Evolutionary conservation across 257 asterid species (phyloP).

Genomic region (Solanum dulcamara): DNA sequence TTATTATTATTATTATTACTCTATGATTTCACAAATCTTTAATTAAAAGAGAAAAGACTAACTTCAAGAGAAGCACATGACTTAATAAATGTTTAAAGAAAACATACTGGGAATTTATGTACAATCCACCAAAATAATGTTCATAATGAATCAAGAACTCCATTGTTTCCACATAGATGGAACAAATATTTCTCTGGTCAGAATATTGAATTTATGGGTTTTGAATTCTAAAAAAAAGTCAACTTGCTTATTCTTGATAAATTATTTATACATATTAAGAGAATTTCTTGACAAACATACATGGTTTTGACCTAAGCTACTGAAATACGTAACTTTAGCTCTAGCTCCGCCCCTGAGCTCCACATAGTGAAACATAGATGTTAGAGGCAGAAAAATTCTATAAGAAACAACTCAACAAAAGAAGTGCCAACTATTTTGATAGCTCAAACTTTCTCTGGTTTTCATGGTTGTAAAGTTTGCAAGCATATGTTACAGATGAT

Average conservation of each 20-base stretch:
- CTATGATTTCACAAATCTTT: background rate
- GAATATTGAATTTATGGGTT: background rate
- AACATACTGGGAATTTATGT: background rate
- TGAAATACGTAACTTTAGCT: background rate
- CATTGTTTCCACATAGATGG: background rate
- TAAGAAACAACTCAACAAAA: background rate
- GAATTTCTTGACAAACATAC: background rate
- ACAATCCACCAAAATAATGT: background rate
- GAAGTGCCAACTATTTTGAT: background rate
- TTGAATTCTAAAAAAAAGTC: background rate
- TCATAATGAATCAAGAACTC: background rate
- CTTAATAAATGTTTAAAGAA: background rate
- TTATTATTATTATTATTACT: background rate
- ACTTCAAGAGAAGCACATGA: background rate
- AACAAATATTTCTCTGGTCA: background rate
- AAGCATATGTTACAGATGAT: background rate
- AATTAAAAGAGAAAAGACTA: background rate
- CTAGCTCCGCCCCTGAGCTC: background rate
- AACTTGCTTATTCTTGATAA: background rate
- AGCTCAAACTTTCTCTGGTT: background rate
- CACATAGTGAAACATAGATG: background rate
- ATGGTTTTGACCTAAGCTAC: background rate
- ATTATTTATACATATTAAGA: background rate
- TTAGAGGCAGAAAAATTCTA: background rate
- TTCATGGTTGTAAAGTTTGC: background rate